These are phyloP conservation scores for Anisodus tanguticus DNA, from an alignment of 257 asterid genomes.

Conservation along the genomic window DNA sequence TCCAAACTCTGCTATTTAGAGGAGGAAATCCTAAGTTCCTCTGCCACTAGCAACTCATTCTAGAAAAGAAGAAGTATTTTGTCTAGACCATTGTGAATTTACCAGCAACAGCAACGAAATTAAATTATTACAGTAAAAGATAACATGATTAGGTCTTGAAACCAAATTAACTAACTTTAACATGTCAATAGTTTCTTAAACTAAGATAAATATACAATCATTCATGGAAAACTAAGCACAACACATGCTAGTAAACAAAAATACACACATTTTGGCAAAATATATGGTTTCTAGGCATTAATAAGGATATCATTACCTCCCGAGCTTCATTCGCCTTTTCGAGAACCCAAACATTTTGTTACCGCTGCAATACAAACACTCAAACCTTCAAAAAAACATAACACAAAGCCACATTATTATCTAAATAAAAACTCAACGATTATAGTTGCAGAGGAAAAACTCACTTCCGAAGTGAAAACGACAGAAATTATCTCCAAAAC, in stretches of 20 bases:
- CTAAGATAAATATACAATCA: background rate
- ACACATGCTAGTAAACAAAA: background rate
- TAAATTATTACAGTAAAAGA: background rate
- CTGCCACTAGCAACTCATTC: background rate
- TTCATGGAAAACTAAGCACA: constrained; percentile 8
- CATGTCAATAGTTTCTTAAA: background rate
- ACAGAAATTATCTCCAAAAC: background rate
- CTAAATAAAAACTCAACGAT: background rate
- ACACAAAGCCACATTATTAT: constrained; percentile 22
- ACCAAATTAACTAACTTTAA: constrained; percentile 9
- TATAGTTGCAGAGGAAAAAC: background rate
- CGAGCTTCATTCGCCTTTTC: constrained; percentile 78
- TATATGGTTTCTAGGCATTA: constrained; percentile 27
- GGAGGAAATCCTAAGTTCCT: constrained; percentile 11
- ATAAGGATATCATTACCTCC: constrained; percentile 53
- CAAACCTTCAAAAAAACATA: constrained; percentile 38
- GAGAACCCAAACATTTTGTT: constrained; percentile 85
- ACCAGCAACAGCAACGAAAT: background rate
- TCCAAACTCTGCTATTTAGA: background rate
- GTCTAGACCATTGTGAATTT: background rate
- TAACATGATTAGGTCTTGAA: background rate
- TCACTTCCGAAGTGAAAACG: background rate
- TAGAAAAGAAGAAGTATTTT: background rate
- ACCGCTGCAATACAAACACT: constrained; percentile 25
- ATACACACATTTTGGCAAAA: background rate